These are phyloP conservation scores for Basipetospora chlamydospora DNA, from an alignment of 2,329 filamentous ascomycete species.

Conservation along the genomic window DNA sequence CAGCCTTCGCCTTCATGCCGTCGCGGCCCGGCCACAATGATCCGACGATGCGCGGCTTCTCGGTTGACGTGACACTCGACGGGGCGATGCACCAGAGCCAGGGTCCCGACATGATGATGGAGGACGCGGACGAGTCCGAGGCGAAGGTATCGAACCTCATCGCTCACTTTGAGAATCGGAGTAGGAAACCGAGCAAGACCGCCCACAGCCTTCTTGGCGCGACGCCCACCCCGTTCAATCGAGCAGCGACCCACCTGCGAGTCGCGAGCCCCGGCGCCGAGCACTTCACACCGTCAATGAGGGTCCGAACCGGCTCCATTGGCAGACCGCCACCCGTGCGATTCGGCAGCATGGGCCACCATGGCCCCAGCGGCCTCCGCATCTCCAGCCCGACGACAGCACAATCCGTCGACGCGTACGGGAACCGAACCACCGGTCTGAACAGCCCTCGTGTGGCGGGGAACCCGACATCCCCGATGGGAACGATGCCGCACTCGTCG, in stretches of 20 bases:
- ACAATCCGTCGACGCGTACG: conserved; percentile 2
- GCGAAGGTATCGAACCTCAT: conserved; percentile 8
- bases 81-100: not conserved
- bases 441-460: not conserved
- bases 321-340: conserved; percentile 1
- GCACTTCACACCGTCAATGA: conserved; percentile 3
- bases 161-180: conserved; percentile 7
- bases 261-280: conserved; percentile 4
- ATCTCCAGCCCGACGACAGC: conserved; percentile 2
- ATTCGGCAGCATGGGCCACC: conserved; percentile 5
- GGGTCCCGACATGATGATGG: not conserved
- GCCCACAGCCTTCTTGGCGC: conserved; percentile 3
- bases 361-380: conserved; percentile 2
- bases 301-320: conserved; percentile 4
- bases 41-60: not conserved
- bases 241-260: conserved; percentile 2
- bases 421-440: not conserved
- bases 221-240: conserved; percentile 3
- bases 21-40: conserved; percentile 1
- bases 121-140: not conserved
- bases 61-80: not conserved
- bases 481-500: conserved; percentile 1
- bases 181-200: conserved; percentile 5
- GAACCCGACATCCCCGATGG: not conserved
- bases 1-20: not conserved